Evolutionary conservation across 768 basidiomycete genomes (phyloP).

Genomic region (Udeniomyces megalosporus): DNA sequence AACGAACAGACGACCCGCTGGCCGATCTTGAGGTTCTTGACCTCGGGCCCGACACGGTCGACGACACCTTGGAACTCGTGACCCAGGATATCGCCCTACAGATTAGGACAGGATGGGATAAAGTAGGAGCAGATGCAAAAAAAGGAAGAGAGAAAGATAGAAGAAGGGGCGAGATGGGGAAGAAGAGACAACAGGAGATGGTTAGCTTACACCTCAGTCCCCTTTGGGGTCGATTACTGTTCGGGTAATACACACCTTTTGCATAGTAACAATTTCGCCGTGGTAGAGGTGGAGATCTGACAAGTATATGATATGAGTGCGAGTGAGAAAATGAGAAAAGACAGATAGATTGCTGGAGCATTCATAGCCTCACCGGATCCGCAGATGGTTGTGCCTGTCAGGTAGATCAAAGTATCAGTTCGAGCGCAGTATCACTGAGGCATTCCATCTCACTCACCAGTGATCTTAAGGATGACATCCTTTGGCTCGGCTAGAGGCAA

Average conservation of each 20-base stretch:
- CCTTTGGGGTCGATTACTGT: no score
- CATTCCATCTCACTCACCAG: slow-evolving; percentile 28
- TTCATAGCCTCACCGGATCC: slow-evolving; percentile 34
- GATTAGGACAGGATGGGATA: slow-evolving; percentile 24
- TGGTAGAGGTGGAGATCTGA: slow-evolving; percentile 43
- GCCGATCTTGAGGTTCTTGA: slow-evolving; percentile 45
- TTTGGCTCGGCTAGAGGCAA: slow-evolving; percentile 39
- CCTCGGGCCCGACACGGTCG: slow-evolving; percentile 47
- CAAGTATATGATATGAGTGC: no score
- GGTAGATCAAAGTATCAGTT: not conserved
- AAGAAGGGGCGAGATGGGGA: not conserved
- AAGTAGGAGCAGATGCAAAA: slow-evolving; percentile 28
- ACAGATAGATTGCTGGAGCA: not conserved
- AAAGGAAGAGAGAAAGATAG: not conserved
- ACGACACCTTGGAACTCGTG: slow-evolving; percentile 56
- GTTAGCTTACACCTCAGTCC: no score
- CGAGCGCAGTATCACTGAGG: not conserved
- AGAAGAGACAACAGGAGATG: not conserved
- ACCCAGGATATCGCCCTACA: slow-evolving; percentile 59
- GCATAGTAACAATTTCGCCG: slow-evolving; percentile 32
- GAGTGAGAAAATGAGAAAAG: no score
- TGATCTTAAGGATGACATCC: slow-evolving; percentile 59
- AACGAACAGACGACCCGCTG: slow-evolving; percentile 56
- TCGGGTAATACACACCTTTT: no score
- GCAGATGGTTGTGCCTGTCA: slow-evolving; percentile 50